These are phyloP conservation scores for Fusarium nisikadoi DNA, from an alignment of 2,329 filamentous ascomycete genomes.

Conservation along the genomic window DNA sequence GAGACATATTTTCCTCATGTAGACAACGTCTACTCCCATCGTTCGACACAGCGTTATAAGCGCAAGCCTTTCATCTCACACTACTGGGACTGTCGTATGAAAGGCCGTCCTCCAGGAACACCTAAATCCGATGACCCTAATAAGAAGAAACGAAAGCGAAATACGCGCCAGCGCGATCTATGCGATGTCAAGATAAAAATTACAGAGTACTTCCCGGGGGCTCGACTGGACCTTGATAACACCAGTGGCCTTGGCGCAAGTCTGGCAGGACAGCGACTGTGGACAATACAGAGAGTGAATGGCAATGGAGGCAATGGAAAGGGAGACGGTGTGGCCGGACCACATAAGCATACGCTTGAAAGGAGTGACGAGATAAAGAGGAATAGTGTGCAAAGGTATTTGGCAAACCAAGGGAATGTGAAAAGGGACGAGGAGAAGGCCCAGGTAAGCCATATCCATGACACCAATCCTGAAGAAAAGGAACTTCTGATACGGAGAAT, in stretches of 20 bases:
- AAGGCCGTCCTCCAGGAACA: constrained; percentile 81
- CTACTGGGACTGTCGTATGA: constrained; percentile 87
- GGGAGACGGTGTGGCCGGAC: constrained; percentile 73
- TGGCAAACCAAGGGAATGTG: constrained; percentile 72
- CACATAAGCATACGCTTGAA: constrained; percentile 78
- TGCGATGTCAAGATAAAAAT: constrained; percentile 91
- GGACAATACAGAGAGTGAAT: constrained; percentile 82
- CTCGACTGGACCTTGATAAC: constrained; percentile 47
- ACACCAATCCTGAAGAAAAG: neutral
- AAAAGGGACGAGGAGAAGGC: constrained; percentile 66
- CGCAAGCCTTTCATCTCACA: constrained; percentile 84
- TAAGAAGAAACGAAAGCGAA: constrained; percentile 84
- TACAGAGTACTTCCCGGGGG: constrained; percentile 77
- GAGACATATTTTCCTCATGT: constrained; percentile 85
- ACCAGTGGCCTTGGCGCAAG: constrained; percentile 8
- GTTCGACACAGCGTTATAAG: constrained; percentile 83
- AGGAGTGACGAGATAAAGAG: constrained; percentile 85
- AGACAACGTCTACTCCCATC: constrained; percentile 86
- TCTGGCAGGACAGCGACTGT: constrained; percentile 66
- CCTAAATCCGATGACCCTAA: constrained; percentile 82
- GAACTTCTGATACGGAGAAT: neutral
- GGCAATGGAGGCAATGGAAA: constrained; percentile 80
- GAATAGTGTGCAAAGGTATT: constrained; percentile 76
- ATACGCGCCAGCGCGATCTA: constrained; percentile 78
- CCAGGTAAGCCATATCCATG: constrained; percentile 31